A percentile compares a stretch with the other conserved stretches of the same genome.
Evolutionary conservation across 768 basidiomycete genomes (phyloP).

Genomic region (Gelatoporia subvermispora): DNA sequence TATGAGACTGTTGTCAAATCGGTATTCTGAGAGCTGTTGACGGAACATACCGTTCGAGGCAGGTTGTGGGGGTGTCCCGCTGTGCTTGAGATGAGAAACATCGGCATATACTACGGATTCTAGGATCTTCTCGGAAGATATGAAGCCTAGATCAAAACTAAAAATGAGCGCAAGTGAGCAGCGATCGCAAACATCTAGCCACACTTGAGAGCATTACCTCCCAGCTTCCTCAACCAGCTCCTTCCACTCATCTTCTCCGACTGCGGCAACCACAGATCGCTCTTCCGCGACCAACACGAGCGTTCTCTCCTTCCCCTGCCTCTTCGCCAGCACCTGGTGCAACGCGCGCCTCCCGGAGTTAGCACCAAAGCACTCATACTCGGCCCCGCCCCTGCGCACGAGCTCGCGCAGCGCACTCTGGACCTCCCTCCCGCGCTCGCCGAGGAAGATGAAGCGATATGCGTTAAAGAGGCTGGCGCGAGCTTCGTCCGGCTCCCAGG

Average conservation of each 20-base stretch:
- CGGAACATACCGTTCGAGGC: not conserved
- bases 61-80: conserved; percentile 19
- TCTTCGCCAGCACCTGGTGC: conserved; percentile 47
- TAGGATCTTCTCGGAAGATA: conserved; percentile 43
- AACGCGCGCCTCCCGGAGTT: conserved; percentile 44
- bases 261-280: conserved; percentile 39
- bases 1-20: too few relatives aligned
- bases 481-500: conserved; percentile 68
- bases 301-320: conserved; percentile 38
- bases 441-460: conserved; percentile 56
- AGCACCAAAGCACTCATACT: conserved; percentile 59
- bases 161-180: not conserved
- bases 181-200: not conserved
- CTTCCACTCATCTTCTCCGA: conserved; percentile 53
- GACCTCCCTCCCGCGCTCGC: conserved; percentile 48
- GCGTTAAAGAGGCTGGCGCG: conserved; percentile 48
- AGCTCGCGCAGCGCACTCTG: conserved; percentile 48
- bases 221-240: conserved; percentile 46
- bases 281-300: conserved; percentile 51
- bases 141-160: conserved; percentile 40
- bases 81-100: conserved; percentile 29
- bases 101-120: conserved; percentile 43
- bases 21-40: too few relatives aligned
- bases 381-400: conserved; percentile 51
- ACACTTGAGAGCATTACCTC: conserved; percentile 31